Conservation (phyloP, 352 stramenopile genomes). For the Pythium sukuiense region DNA sequence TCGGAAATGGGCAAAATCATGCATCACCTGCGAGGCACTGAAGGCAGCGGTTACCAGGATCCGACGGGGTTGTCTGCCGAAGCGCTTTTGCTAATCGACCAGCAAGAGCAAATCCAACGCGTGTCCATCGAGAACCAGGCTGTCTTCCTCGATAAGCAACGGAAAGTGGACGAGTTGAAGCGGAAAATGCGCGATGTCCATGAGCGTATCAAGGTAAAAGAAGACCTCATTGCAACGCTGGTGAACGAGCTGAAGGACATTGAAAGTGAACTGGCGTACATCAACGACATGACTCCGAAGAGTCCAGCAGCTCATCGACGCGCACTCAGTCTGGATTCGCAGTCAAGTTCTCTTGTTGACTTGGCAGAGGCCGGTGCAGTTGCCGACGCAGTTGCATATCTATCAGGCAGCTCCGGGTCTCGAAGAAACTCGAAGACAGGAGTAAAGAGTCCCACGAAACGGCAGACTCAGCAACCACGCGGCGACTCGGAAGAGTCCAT, state of each 20-base stretch:
- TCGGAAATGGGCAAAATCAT: constrained; percentile 69
- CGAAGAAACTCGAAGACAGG: background rate
- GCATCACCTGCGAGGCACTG: constrained; percentile 28
- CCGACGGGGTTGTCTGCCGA: constrained; percentile 17
- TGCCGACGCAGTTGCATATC: background rate
- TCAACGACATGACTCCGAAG: constrained; percentile 33
- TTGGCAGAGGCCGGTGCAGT: background rate
- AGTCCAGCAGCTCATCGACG: constrained; percentile 10
- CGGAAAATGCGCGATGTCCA: constrained; percentile 44
- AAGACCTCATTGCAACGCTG: constrained; percentile 45
- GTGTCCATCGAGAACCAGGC: constrained; percentile 12
- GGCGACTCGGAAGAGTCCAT: constrained; percentile 10
- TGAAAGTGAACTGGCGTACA: constrained; percentile 54
- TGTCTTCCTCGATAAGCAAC: constrained; percentile 38
- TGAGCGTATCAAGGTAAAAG: constrained; percentile 54
- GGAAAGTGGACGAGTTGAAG: constrained; percentile 43
- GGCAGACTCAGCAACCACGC: background rate
- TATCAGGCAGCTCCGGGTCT: background rate
- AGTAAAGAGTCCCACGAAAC: background rate
- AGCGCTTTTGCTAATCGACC: constrained; percentile 19
- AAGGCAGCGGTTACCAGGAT: background rate
- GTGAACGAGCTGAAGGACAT: constrained; percentile 62
- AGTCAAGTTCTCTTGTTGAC: constrained; percentile 5
- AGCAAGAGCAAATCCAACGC: constrained; percentile 23
- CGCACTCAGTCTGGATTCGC: constrained; percentile 19